phyloP scores from a whole-genome alignment of 164 flowering plant species.

The Magnolia sinica region DNA sequence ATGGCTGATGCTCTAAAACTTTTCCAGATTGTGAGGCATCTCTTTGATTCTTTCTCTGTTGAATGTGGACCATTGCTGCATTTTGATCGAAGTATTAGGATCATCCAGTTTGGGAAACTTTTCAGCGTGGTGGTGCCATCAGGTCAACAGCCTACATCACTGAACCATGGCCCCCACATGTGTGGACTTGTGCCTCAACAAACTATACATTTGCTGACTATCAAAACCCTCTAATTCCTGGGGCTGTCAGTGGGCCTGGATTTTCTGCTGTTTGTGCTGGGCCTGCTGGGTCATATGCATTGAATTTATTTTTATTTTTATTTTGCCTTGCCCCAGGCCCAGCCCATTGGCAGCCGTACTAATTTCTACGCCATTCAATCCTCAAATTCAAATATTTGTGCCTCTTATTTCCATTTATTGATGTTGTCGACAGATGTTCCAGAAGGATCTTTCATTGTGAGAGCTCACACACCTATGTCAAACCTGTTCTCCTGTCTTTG shows the following conservation, averaged over 20 bases:
- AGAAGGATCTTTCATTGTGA: constrained; percentile 91
- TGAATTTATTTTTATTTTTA: neutral
- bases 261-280: neutral
- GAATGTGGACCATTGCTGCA: neutral
- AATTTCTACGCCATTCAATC: neutral
- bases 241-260: neutral
- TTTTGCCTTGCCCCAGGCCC: too few species aligned
- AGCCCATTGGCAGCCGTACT: neutral
- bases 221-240: too few species aligned
- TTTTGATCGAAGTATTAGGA: too few species aligned
- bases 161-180: too few species aligned
- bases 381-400: neutral
- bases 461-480: constrained; percentile 99
- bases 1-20: neutral
- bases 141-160: too few species aligned
- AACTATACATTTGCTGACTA: too few species aligned
- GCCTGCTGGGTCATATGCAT: neutral
- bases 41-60: neutral
- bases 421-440: constrained; percentile 75
- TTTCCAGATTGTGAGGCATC: neutral
- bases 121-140: too few species aligned
- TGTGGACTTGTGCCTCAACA: too few species aligned
- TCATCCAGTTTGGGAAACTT: too few species aligned
- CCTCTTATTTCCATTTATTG: neutral
- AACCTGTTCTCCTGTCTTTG: constrained; percentile 97